A percentile compares a stretch with the other conserved stretches of the same genome.
phyloP scores from a whole-genome alignment of 2,329 filamentous ascomycete species.

The Aureobasidium sp. region DNA sequence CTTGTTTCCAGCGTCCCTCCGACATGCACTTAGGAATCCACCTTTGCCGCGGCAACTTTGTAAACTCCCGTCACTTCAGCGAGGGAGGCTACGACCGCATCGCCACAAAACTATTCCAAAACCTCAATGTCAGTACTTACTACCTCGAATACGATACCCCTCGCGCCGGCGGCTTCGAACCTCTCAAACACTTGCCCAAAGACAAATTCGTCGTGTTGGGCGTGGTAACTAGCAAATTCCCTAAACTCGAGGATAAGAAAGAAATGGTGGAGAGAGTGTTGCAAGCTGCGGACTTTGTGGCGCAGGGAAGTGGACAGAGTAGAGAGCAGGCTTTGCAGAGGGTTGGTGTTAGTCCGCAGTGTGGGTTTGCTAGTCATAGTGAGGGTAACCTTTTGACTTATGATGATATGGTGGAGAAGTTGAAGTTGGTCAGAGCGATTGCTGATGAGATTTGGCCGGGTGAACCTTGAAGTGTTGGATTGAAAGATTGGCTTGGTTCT shows the following conservation, averaged over 20 bases:
- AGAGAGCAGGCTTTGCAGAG: conserved; percentile 62
- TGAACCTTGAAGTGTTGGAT: conserved; percentile 33
- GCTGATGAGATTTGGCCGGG: conserved; percentile 66
- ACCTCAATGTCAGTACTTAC: conserved; percentile 30
- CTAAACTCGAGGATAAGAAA: conserved; percentile 39
- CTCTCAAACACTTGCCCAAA: conserved; percentile 38
- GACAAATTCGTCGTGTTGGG: conserved; percentile 43
- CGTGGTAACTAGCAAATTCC: conserved; percentile 42
- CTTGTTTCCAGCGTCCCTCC: conserved; percentile 51
- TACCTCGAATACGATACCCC: conserved; percentile 41
- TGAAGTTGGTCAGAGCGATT: conserved; percentile 62
- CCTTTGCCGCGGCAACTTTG: conserved; percentile 53
- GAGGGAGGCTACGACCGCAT: conserved; percentile 43
- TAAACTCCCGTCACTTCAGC: conserved; percentile 40
- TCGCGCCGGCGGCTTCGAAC: conserved; percentile 42
- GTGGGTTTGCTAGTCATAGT: conserved; percentile 57
- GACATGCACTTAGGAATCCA: conserved; percentile 75
- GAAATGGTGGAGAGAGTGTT: conserved; percentile 42
- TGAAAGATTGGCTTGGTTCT: too few species aligned
- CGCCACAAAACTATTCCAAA: conserved; percentile 32
- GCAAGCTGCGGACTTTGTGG: conserved; percentile 57
- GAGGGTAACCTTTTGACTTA: conserved; percentile 60
- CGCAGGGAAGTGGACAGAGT: conserved; percentile 54
- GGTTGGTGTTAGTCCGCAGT: conserved; percentile 61
- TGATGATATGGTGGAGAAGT: conserved; percentile 67